These are phyloP conservation scores for Exophiala alcalophila DNA, from an alignment of 2,329 filamentous ascomycete species.

Conservation along the genomic window DNA sequence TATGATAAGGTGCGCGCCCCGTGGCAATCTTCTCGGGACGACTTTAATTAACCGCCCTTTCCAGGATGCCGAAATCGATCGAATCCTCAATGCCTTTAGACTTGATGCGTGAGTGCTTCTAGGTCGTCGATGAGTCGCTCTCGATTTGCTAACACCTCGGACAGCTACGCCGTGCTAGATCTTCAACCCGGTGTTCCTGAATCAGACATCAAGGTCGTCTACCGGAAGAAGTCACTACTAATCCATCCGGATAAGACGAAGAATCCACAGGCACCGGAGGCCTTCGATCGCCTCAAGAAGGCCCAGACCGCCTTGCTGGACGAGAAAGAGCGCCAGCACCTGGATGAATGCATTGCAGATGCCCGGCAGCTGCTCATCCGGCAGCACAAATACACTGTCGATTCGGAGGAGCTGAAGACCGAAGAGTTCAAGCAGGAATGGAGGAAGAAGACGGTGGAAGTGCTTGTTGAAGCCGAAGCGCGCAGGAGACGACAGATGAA, in stretches of 20 bases:
- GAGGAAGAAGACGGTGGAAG: constrained; percentile 84
- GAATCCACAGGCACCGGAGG: constrained; percentile 86
- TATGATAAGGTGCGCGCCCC: constrained; percentile 71
- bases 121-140: no score
- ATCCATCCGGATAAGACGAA: constrained; percentile 98
- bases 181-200: constrained; percentile 93
- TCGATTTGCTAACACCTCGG: constrained; percentile 15
- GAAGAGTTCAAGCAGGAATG: constrained; percentile 79
- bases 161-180: constrained; percentile 88
- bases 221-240: constrained; percentile 96
- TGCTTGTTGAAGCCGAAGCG: constrained; percentile 90
- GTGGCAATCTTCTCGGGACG: no score
- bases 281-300: constrained; percentile 95
- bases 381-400: constrained; percentile 91
- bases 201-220: constrained; percentile 89
- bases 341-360: constrained; percentile 95
- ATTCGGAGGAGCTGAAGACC: constrained; percentile 74
- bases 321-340: constrained; percentile 79
- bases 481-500: constrained; percentile 80
- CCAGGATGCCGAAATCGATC: constrained; percentile 91
- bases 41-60: background rate
- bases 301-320: constrained; percentile 88
- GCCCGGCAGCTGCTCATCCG: constrained; percentile 92
- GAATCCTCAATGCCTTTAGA: constrained; percentile 86
- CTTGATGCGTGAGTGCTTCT: constrained; percentile 60